A percentile compares a stretch with the other conserved stretches of the same genome.
These are phyloP conservation scores for Paxillus ammoniavirescens DNA, from an alignment of 768 basidiomycete genomes.

Conservation along the genomic window DNA sequence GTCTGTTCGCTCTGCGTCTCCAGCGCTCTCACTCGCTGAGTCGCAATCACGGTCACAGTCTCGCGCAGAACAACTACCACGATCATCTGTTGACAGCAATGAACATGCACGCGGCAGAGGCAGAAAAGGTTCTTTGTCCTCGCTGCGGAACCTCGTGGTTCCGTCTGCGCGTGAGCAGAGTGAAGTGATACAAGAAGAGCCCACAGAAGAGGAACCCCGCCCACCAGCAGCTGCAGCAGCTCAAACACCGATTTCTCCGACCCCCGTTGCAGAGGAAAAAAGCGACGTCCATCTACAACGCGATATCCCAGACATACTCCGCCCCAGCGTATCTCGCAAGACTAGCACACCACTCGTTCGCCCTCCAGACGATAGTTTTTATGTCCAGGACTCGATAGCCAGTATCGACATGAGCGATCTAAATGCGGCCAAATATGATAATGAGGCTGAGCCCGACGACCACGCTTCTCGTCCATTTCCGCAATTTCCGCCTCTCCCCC, in stretches of 20 bases:
- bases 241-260: constrained; percentile 3
- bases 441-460: constrained; percentile 26
- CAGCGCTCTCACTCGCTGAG: constrained; percentile 19
- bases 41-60: constrained; percentile 14
- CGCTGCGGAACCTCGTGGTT: constrained; percentile 23
- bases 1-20: constrained; percentile 22
- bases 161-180: constrained; percentile 6
- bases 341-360: not conserved
- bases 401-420: constrained; percentile 32
- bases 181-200: constrained; percentile 19
- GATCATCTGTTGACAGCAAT: constrained; percentile 14
- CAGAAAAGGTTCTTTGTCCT: constrained; percentile 29
- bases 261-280: constrained; percentile 7
- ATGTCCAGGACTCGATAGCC: constrained; percentile 26
- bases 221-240: not conserved
- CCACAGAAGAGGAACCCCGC: not conserved
- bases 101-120: constrained; percentile 14
- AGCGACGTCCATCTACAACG: constrained; percentile 8
- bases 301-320: constrained; percentile 23
- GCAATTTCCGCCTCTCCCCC: constrained; percentile 24
- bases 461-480: constrained; percentile 25
- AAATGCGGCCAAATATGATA: constrained; percentile 27
- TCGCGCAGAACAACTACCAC: constrained; percentile 15
- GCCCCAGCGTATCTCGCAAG: constrained; percentile 15
- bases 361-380: constrained; percentile 2